Conservation (phyloP, 805 yeast species). For the Brettanomyces sp. region DNA sequence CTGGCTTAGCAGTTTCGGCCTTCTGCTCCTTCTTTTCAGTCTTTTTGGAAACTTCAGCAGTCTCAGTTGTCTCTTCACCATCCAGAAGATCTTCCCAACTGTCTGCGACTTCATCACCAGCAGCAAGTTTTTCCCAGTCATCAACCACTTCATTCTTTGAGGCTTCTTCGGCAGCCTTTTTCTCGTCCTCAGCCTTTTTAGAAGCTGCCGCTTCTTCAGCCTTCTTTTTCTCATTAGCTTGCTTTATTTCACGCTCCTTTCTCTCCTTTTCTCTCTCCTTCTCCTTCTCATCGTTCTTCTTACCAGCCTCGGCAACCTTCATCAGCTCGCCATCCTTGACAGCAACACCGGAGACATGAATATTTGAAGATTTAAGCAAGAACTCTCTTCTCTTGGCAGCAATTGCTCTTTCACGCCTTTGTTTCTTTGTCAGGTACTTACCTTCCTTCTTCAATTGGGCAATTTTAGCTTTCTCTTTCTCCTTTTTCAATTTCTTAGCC, state of each 20-base stretch:
- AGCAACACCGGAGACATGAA: constrained; percentile 66
- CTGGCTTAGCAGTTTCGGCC: constrained; percentile 19
- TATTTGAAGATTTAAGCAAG: constrained; percentile 63
- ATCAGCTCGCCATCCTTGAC: constrained; percentile 30
- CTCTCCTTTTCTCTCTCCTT: background rate
- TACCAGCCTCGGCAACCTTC: constrained; percentile 62
- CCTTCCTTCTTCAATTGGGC: constrained; percentile 97
- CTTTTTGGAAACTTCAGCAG: constrained; percentile 25
- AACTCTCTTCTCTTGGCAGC: constrained; percentile 86
- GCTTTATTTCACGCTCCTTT: constrained; percentile 13
- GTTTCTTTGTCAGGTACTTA: constrained; percentile 85
- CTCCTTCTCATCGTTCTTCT: constrained; percentile 44
- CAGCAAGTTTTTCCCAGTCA: constrained; percentile 76
- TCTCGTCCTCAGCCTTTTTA: constrained; percentile 9
- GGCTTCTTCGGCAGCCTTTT: constrained; percentile 20
- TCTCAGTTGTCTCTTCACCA: constrained; percentile 29
- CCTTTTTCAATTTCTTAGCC: constrained; percentile 62
- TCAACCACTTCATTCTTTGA: constrained; percentile 34
- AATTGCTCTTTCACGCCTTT: constrained; percentile 81
- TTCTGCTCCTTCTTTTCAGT: constrained; percentile 24
- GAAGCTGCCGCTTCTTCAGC: constrained; percentile 36
- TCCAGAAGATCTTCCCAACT: constrained; percentile 36
- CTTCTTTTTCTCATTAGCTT: constrained; percentile 26
- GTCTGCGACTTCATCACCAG: constrained; percentile 47
- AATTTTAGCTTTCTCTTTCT: constrained; percentile 74